Evolutionary conservation across 352 stramenopile genomes (phyloP), one percentile per base, ranked within the genome.

Genomic region (Pythium biforme): DNA sequence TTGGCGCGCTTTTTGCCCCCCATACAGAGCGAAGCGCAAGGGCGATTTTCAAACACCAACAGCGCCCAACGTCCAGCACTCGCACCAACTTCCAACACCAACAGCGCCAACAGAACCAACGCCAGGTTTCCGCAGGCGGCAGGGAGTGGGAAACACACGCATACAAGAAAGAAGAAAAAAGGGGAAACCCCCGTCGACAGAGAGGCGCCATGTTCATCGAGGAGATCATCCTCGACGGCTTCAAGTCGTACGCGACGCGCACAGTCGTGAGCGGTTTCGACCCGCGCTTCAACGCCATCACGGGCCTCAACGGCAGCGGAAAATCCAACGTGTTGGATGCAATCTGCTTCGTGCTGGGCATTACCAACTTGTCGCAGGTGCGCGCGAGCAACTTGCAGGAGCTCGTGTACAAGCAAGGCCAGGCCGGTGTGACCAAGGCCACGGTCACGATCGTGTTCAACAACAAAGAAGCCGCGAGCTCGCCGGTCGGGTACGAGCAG

Each of bases 271-370:
- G 95, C 55, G 97, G 97, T 41, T 99, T 99, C 72, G 98, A 99
- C 75, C 90, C 90, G 43, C 92, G 98, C 66, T 99, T 99, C 79
- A 99, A 99, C 73, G 98, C 98, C 57, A 99, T 99, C 72, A 99
- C 97, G 54, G 98, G 98, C 8, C 83, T 99, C 48, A 99, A 99
- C 73, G 98, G 98, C 37, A 99, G 94, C 59, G 98, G 98, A 68
- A 99, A 99, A 76, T 99, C 94, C 33, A 99, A 99, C 83, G 98
- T 99, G 64, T 81, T 99, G 25, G 98, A 99, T 76, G 86, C 97
- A 25, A 99, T 99, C 59, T 99, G 97, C 86, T 99, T 99, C 78
- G 97, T 99, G 43, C 83, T 99, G 48, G 98, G 98, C 50, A 99
- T 99, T 71, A 98, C 96, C 6, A 99, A 99, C 79, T 82, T 99